A percentile compares a stretch with the other conserved stretches of the same genome.
phyloP scores from a whole-genome alignment of 345 rosid species.

The Rhodamnia argentea region DNA sequence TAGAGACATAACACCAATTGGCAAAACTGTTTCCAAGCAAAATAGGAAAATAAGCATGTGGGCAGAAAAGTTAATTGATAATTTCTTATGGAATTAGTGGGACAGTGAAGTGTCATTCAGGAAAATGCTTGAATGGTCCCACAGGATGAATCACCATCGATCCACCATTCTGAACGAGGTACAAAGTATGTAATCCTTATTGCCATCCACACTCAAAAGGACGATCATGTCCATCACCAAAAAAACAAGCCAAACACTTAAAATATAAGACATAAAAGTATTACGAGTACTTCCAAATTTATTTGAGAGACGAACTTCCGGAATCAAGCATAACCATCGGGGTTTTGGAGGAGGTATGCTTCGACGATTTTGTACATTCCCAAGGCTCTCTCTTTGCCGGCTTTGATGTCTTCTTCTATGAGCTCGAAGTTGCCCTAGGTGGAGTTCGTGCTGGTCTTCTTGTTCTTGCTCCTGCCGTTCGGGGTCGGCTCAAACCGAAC shows the following conservation, averaged over 20 bases:
- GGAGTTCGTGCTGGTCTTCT: constrained; percentile 6
- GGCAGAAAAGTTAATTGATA: neutral
- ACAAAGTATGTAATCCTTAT: neutral
- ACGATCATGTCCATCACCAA: neutral
- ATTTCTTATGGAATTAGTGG: neutral
- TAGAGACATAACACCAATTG: neutral
- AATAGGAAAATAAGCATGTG: neutral
- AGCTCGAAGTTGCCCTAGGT: constrained; percentile 3
- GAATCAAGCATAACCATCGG: constrained; percentile 6
- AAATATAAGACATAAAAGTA: neutral
- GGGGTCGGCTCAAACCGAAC: neutral
- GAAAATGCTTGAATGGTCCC: neutral
- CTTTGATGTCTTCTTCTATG: constrained; percentile 18
- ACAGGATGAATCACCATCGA: neutral
- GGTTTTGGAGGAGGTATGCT: constrained; percentile 20
- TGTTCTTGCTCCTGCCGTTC: constrained; percentile 10
- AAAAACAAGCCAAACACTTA: neutral
- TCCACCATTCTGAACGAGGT: neutral
- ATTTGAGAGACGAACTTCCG: neutral
- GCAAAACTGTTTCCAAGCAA: neutral
- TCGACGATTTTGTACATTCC: constrained; percentile 21
- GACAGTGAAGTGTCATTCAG: neutral
- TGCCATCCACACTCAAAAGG: neutral
- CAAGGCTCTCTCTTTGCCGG: constrained; percentile 11
- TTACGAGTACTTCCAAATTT: neutral